Evolutionary conservation across 2,329 filamentous ascomycete genomes (phyloP).

Genomic region (Alternaria postmessia): DNA sequence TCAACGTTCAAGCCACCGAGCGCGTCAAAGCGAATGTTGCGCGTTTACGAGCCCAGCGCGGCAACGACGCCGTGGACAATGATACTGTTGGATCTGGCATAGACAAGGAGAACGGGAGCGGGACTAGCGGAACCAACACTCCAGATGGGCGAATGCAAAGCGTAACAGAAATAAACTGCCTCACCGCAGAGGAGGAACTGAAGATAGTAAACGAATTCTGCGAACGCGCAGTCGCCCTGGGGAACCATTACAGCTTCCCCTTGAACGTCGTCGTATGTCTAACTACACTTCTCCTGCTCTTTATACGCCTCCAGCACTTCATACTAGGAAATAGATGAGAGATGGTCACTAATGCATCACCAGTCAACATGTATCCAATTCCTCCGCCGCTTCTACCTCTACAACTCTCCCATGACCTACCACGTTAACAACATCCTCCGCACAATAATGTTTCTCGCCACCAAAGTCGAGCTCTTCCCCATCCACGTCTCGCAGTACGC

Average conservation of each 20-base stretch:
- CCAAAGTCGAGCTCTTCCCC: slow-evolving; percentile 89
- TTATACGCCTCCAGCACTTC: too few relatives aligned
- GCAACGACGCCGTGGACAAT: slow-evolving; percentile 40
- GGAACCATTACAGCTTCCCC: slow-evolving; percentile 67
- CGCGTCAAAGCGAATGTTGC: slow-evolving; percentile 67
- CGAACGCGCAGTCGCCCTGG: slow-evolving; percentile 64
- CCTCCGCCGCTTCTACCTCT: slow-evolving; percentile 92
- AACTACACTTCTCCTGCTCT: too few relatives aligned
- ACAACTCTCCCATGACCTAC: slow-evolving; percentile 96
- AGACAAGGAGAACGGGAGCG: slow-evolving; percentile 45
- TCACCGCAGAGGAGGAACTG: slow-evolving; percentile 84
- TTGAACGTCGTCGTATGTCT: slow-evolving; percentile 65
- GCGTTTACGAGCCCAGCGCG: slow-evolving; percentile 54
- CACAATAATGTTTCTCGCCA: slow-evolving; percentile 90
- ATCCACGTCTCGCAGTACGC: slow-evolving; percentile 70
- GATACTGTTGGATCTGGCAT: slow-evolving; percentile 36
- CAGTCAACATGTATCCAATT: slow-evolving; percentile 86
- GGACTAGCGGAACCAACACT: slow-evolving; percentile 40
- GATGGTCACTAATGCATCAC: neutral
- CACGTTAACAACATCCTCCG: slow-evolving; percentile 88
- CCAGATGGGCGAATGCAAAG: slow-evolving; percentile 27
- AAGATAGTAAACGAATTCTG: slow-evolving; percentile 83
- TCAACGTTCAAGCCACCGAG: slow-evolving; percentile 80
- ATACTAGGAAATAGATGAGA: neutral
- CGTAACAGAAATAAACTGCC: slow-evolving; percentile 70